A percentile compares a stretch with the other conserved stretches of the same genome.
These are phyloP conservation scores for Lotus japonicus DNA, from an alignment of 306 rosid species.

Conservation along the genomic window DNA sequence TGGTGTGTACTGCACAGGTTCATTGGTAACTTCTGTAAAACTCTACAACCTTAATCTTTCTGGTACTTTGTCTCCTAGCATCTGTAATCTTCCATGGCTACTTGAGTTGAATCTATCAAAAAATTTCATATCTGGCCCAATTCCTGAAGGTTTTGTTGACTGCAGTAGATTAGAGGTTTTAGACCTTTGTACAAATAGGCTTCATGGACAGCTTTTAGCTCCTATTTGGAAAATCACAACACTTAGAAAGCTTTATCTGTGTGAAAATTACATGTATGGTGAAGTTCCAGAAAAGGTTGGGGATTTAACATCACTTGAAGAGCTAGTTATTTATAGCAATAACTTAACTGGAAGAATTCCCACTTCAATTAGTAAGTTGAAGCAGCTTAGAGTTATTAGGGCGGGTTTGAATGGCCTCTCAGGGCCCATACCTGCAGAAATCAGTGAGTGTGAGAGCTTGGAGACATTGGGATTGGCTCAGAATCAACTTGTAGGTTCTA, in stretches of 20 bases:
- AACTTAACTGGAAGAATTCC: slow-evolving; percentile 67
- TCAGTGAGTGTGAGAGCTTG: slow-evolving; percentile 57
- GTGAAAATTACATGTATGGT: slow-evolving; percentile 65
- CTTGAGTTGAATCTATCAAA: slow-evolving; percentile 52
- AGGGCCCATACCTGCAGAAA: slow-evolving; percentile 47
- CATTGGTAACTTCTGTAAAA: slow-evolving; percentile 51
- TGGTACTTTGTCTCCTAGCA: slow-evolving; percentile 49
- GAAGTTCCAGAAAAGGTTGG: slow-evolving; percentile 49
- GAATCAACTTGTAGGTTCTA: slow-evolving; percentile 55
- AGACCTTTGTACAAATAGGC: slow-evolving; percentile 78
- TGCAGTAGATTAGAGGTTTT: slow-evolving; percentile 52
- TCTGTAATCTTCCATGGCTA: slow-evolving; percentile 48
- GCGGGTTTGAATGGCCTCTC: slow-evolving; percentile 58
- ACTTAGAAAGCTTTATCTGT: slow-evolving; percentile 53
- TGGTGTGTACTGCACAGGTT: slow-evolving; percentile 49
- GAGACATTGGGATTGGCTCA: slow-evolving; percentile 64
- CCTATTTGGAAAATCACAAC: slow-evolving; percentile 38
- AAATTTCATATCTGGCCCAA: slow-evolving; percentile 54
- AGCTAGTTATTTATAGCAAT: slow-evolving; percentile 62
- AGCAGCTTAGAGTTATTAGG: slow-evolving; percentile 52
- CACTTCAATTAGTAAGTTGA: slow-evolving; percentile 43
- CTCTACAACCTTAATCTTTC: slow-evolving; percentile 47
- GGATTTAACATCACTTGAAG: slow-evolving; percentile 48
- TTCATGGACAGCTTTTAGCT: slow-evolving; percentile 43
- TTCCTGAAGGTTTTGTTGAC: slow-evolving; percentile 39